Evolutionary conservation across 345 rosid species (phyloP).

Genomic region (Dipteronia sinensis): DNA sequence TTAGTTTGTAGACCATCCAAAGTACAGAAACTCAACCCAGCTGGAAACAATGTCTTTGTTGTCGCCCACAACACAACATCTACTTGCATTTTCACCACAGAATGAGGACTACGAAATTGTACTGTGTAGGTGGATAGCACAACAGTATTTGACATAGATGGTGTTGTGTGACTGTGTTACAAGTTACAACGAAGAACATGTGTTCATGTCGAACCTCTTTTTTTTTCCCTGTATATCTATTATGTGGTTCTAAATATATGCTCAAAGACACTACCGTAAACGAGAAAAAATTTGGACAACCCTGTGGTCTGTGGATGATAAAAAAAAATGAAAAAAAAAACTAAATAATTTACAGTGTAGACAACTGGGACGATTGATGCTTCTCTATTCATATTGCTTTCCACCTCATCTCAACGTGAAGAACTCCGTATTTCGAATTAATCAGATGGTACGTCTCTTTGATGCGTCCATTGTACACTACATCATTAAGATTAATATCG

Average conservation of each 20-base stretch:
- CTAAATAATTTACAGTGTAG: neutral
- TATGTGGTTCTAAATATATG: neutral
- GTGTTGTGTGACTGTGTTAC: neutral
- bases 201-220: neutral
- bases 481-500: conserved; percentile 70
- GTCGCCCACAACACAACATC: neutral
- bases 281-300: neutral
- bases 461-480: conserved; percentile 71
- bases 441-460: conserved; percentile 76
- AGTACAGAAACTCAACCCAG: neutral
- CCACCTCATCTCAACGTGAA: conserved; percentile 71
- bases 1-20: neutral
- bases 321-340: neutral
- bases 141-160: neutral
- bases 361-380: neutral
- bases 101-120: neutral
- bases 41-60: neutral
- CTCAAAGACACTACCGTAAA: too few species aligned
- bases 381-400: conserved; percentile 52
- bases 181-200: neutral
- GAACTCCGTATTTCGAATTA: conserved; percentile 66
- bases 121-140: neutral
- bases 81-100: neutral
- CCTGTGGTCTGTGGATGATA: neutral
- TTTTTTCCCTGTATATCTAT: neutral